A percentile compares a stretch with the other conserved stretches of the same genome.
These are phyloP conservation scores for Dendrocalamus latiflorus DNA, from an alignment of 202 grass and related monocot genomes.

Conservation along the genomic window DNA sequence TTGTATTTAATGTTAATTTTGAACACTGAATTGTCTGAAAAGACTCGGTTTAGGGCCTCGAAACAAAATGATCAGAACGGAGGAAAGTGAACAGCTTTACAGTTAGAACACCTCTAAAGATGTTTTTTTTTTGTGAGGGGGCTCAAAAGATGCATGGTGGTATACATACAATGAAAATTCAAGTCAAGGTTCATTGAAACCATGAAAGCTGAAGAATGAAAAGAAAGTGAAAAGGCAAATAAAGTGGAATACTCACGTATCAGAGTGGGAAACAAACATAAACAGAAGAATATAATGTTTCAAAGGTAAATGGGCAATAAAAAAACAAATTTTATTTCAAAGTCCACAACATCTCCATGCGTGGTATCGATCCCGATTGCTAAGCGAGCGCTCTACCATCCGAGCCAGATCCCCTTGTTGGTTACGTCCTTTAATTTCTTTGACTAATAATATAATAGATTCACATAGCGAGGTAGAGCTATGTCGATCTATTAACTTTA, in stretches of 20 bases:
- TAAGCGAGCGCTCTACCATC: conserved; percentile 44
- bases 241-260: background rate
- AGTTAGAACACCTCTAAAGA: background rate
- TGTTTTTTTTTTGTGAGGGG: background rate
- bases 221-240: background rate
- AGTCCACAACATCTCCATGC: no score
- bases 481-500: background rate
- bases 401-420: conserved; percentile 2
- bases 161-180: background rate
- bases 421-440: no score
- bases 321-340: background rate
- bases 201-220: background rate
- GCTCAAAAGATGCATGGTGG: conserved; percentile 7
- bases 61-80: background rate
- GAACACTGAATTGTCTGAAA: background rate
- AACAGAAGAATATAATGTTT: background rate
- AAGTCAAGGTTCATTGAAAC: background rate
- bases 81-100: background rate
- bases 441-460: no score
- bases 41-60: background rate
- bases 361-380: conserved; percentile 41
- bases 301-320: background rate
- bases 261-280: background rate
- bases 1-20: background rate
- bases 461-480: no score